Percentiles rank a stretch among this genome's conserved stretches.
Conservation (phyloP, 1,139 yeast species). For the Pichia sp. region DNA sequence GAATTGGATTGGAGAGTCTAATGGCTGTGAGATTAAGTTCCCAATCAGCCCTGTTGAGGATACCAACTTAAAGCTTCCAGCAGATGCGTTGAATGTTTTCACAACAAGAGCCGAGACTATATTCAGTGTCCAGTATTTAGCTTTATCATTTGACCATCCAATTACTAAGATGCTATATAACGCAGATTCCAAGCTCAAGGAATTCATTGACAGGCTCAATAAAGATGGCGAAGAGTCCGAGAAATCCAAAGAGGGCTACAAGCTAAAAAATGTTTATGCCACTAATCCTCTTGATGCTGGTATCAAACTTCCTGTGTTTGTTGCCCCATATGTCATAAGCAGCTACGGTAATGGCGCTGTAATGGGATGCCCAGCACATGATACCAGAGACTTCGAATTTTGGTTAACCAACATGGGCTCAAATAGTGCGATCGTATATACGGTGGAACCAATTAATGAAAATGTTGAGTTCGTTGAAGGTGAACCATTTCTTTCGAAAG, state of each 20-base stretch:
- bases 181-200: conserved; percentile 38
- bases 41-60: conserved; percentile 11
- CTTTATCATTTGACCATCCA: conserved; percentile 70
- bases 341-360: conserved; percentile 89
- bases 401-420: conserved; percentile 63
- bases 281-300: conserved; percentile 54
- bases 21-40: conserved; percentile 70
- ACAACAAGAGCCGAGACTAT: conserved; percentile 91
- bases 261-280: conserved; percentile 44
- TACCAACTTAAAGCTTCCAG: conserved; percentile 16
- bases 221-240: conserved; percentile 34
- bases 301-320: conserved; percentile 63
- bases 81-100: conserved; percentile 46
- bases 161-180: conserved; percentile 40
- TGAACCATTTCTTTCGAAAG: conserved; percentile 46
- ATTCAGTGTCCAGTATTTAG: conserved; percentile 76
- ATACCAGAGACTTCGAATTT: conserved; percentile 72
- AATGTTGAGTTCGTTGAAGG: conserved; percentile 35
- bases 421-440: conserved; percentile 36
- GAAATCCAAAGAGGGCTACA: conserved; percentile 54
- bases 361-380: conserved; percentile 98
- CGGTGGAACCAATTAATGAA: conserved; percentile 40
- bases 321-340: conserved; percentile 84
- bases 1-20: conserved; percentile 89
- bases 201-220: conserved; percentile 42